Evolutionary conservation across 352 stramenopile species (phyloP).

Genomic region (Thraustochytrium sp.): DNA sequence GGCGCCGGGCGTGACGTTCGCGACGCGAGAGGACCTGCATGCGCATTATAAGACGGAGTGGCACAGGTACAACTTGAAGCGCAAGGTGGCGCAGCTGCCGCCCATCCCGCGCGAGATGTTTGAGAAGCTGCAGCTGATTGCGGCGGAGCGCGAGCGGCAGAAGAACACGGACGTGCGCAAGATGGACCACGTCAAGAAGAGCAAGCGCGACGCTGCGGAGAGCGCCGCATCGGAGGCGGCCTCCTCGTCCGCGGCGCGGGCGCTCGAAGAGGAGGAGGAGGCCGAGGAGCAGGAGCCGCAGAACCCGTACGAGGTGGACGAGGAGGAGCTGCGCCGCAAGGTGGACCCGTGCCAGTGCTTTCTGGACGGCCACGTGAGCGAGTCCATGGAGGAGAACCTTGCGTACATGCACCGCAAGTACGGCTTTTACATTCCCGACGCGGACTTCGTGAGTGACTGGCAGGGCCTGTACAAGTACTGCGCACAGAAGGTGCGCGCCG

Average conservation of each 20-base stretch:
- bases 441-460: slow-evolving; percentile 80
- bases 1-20: slow-evolving; percentile 26
- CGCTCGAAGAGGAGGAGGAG: neutral
- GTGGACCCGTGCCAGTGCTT: slow-evolving; percentile 44
- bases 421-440: slow-evolving; percentile 89
- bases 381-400: slow-evolving; percentile 57
- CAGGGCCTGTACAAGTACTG: slow-evolving; percentile 84
- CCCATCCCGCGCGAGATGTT: slow-evolving; percentile 80
- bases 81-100: slow-evolving; percentile 85
- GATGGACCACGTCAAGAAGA: slow-evolving; percentile 1
- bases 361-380: slow-evolving; percentile 57
- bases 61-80: slow-evolving; percentile 93
- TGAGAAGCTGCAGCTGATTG: slow-evolving; percentile 50
- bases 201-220: neutral
- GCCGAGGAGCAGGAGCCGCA: neutral
- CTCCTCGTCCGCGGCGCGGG: neutral
- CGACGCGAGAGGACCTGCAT: slow-evolving; percentile 13
- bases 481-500: slow-evolving; percentile 89
- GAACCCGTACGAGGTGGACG: slow-evolving; percentile 32
- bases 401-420: slow-evolving; percentile 84
- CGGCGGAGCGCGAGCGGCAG: slow-evolving; percentile 20
- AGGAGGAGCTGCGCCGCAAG: neutral
- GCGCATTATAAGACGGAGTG: slow-evolving; percentile 91
- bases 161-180: slow-evolving; percentile 27
- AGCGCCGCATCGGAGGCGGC: neutral